phyloP scores from a whole-genome alignment of 2,329 filamentous ascomycete species.

The Sclerotinia borealis region DNA sequence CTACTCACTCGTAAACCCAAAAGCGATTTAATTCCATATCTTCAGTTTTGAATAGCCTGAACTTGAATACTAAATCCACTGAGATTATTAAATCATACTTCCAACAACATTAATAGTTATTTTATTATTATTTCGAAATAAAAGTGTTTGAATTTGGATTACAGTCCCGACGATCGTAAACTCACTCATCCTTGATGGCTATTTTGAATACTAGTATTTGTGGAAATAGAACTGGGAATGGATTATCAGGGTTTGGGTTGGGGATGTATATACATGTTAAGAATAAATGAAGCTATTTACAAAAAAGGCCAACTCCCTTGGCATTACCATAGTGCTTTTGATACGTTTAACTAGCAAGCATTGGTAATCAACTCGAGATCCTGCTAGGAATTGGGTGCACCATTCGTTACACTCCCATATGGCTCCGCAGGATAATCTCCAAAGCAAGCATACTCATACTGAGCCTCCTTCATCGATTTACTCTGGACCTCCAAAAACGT shows the following conservation, averaged over 20 bases:
- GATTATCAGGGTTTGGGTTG: not conserved
- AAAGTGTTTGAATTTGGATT: too few relatives aligned
- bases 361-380: not conserved
- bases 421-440: constrained; percentile 46
- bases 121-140: too few relatives aligned
- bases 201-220: too few relatives aligned
- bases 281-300: not conserved
- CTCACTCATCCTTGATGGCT: too few relatives aligned
- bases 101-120: too few relatives aligned
- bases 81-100: too few relatives aligned
- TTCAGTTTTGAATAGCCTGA: too few relatives aligned
- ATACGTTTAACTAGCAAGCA: not conserved
- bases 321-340: not conserved
- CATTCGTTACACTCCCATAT: constrained; percentile 47
- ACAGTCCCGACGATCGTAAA: too few relatives aligned
- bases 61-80: too few relatives aligned
- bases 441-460: constrained; percentile 62
- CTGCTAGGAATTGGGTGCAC: constrained; percentile 28
- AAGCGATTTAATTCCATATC: too few relatives aligned
- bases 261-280: not conserved
- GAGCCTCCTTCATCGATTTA: constrained; percentile 49
- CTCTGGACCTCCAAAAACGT: constrained; percentile 61
- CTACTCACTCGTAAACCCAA: too few relatives aligned
- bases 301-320: not conserved
- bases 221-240: not conserved